These are phyloP conservation scores for Suhomyces kilbournensis DNA, from an alignment of 805 yeast species.

Conservation along the genomic window DNA sequence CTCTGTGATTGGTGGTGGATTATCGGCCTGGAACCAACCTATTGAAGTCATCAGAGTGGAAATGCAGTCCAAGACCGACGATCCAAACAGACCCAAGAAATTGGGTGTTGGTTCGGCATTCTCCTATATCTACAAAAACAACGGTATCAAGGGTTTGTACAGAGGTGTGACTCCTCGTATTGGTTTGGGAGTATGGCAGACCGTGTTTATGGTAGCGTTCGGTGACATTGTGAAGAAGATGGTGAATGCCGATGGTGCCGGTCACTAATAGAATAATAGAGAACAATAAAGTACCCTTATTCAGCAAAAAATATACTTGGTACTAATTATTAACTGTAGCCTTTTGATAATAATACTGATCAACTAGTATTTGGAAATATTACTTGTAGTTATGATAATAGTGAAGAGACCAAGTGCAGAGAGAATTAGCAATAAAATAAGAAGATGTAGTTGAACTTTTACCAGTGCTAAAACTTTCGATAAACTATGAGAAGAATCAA, in stretches of 20 bases:
- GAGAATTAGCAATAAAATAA: too few relatives aligned
- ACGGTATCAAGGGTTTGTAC: slow-evolving; percentile 87
- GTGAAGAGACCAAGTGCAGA: too few relatives aligned
- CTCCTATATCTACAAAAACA: slow-evolving; percentile 75
- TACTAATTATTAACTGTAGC: too few relatives aligned
- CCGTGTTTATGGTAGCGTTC: slow-evolving; percentile 96
- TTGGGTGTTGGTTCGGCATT: slow-evolving; percentile 74
- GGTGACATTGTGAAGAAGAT: slow-evolving; percentile 71
- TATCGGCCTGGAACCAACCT: slow-evolving; percentile 98
- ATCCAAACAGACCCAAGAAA: slow-evolving; percentile 94
- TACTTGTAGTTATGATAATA: too few relatives aligned
- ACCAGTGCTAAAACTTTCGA: too few relatives aligned
- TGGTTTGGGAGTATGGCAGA: slow-evolving; percentile 97
- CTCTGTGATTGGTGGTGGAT: slow-evolving; percentile 92
- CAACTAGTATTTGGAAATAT: too few relatives aligned
- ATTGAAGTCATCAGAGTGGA: slow-evolving; percentile 97
- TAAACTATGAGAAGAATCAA: too few relatives aligned
- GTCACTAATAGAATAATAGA: slow-evolving; percentile 22
- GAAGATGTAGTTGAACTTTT: too few relatives aligned
- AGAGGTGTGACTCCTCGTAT: slow-evolving; percentile 97
- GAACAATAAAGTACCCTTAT: not conserved
- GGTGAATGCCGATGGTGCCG: slow-evolving; percentile 41
- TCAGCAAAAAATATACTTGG: too few relatives aligned
- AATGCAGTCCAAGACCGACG: slow-evolving; percentile 93
- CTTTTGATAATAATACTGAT: too few relatives aligned